These are phyloP conservation scores for Solioccasus polychromus DNA, from an alignment of 768 basidiomycete species.

Conservation along the genomic window DNA sequence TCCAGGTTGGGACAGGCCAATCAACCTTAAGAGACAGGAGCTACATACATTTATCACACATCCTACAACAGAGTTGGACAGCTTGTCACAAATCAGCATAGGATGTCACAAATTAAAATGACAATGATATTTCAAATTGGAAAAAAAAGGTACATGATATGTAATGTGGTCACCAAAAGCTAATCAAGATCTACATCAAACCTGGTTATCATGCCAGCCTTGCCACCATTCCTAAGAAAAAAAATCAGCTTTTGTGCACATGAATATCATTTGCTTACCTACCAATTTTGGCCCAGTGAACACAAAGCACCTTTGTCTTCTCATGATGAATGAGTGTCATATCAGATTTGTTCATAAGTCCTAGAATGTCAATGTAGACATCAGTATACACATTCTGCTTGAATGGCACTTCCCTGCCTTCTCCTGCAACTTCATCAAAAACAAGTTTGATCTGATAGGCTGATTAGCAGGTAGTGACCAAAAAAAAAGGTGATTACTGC, in stretches of 20 bases:
- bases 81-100: too few relatives aligned
- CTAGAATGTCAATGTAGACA: constrained; percentile 1
- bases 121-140: too few relatives aligned
- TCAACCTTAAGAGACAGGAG: too few relatives aligned
- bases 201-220: not conserved
- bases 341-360: constrained; percentile 5
- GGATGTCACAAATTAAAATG: too few relatives aligned
- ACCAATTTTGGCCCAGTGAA: not conserved
- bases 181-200: not conserved
- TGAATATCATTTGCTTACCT: not conserved
- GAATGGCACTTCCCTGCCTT: constrained; percentile 7
- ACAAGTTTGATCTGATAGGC: constrained; percentile 3
- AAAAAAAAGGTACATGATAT: too few relatives aligned
- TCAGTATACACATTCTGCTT: not conserved
- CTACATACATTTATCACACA: too few relatives aligned
- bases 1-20: too few relatives aligned
- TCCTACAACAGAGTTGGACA: too few relatives aligned
- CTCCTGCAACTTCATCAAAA: not conserved
- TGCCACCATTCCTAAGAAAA: not conserved
- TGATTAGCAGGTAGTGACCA: not conserved
- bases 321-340: not conserved
- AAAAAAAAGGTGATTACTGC: not conserved
- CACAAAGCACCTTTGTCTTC: constrained; percentile 1
- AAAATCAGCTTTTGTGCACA: not conserved
- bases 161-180: too few relatives aligned